Percentiles rank a stretch among this genome's conserved stretches.
Conservation (phyloP, 441 rosid genomes). For the Pelargonium cotyledonis region DNA sequence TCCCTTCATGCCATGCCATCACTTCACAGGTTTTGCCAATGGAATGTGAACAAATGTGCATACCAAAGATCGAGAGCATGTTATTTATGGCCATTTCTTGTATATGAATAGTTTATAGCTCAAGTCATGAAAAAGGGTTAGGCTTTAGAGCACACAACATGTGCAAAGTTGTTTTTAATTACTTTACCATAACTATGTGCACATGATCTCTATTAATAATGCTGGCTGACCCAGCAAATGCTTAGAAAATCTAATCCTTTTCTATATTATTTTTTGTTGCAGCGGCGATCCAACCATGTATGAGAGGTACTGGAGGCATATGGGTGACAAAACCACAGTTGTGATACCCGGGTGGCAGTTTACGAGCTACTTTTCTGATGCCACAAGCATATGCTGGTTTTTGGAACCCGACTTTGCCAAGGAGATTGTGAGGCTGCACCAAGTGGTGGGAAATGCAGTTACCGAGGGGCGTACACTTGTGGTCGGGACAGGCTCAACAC, state of each 20-base stretch:
- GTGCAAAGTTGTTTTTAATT: background rate
- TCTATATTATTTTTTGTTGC: slow-evolving; percentile 17
- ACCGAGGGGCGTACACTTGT: slow-evolving; percentile 55
- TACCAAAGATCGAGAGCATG: background rate
- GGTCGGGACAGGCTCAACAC: slow-evolving; percentile 90
- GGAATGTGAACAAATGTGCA: background rate
- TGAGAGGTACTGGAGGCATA: slow-evolving; percentile 61
- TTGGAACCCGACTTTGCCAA: slow-evolving; percentile 64
- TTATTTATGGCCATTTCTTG: background rate
- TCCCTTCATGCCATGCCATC: background rate
- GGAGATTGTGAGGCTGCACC: slow-evolving; percentile 58
- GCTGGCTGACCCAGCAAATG: background rate
- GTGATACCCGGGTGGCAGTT: slow-evolving; percentile 86
- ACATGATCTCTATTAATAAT: background rate
- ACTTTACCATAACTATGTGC: background rate
- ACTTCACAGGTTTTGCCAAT: background rate
- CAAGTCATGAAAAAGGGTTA: background rate
- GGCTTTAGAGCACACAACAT: background rate
- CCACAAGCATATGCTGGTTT: slow-evolving; percentile 70
- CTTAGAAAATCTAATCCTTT: slow-evolving; percentile 4
- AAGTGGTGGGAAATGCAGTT: slow-evolving; percentile 69
- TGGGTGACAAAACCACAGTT: slow-evolving; percentile 59
- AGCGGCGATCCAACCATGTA: slow-evolving; percentile 95
- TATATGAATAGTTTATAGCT: background rate
- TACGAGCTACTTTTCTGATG: slow-evolving; percentile 72